Base-by-base conservation (phyloP, 2,329 filamentous ascomycete species). In the Colletotrichum sp. region DNA sequence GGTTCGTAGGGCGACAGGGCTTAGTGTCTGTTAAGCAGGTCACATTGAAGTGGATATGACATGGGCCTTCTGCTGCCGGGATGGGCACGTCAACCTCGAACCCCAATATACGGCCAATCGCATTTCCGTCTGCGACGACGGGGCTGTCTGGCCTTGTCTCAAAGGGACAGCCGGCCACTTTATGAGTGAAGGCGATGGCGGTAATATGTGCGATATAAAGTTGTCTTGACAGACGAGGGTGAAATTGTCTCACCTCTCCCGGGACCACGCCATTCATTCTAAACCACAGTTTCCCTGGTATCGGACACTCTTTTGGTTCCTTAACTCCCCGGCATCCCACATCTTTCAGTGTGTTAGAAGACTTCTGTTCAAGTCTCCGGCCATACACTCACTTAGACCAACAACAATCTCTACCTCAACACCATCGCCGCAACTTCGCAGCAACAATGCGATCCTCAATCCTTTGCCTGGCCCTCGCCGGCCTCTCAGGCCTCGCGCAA, bases 371-470 rank as follows among this genome's bases (percentile, higher is more conserved):
- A 8, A 34, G 22, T 15, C 11, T 15, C n/a, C 15, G 8, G 12
- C 4, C 32, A 19, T 68, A 28, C 68, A n/a, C 57, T 73, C 27
- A 30, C 15, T 48, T 22, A 27, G 8, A 22, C 52, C 28, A 39
- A 16, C 8, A 8, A 48, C 34, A 48, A 16, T 22, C 15, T n/a
- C 28, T 19, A 36, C 19, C 48, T 67, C 11, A 4, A 28, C 28
- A 63, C 25, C 30, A 39, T 28, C 16, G 6, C 19, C 52, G 13
- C 19, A 36, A 59, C 28, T 16, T 16, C 5, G 13, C 28, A 44
- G 16, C 52, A 66, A 61, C 8, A 12, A 76, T 76, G 74, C 74
- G 70, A 25, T 64, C 70, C 22, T 74, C 74, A 25, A 27, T 60
- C 48, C 13, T 65, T 25, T 74, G 32, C 59, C 65, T 74, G 27